phyloP scores from a whole-genome alignment of 2,329 filamentous ascomycete species.

The Penicillium brasilianum region DNA sequence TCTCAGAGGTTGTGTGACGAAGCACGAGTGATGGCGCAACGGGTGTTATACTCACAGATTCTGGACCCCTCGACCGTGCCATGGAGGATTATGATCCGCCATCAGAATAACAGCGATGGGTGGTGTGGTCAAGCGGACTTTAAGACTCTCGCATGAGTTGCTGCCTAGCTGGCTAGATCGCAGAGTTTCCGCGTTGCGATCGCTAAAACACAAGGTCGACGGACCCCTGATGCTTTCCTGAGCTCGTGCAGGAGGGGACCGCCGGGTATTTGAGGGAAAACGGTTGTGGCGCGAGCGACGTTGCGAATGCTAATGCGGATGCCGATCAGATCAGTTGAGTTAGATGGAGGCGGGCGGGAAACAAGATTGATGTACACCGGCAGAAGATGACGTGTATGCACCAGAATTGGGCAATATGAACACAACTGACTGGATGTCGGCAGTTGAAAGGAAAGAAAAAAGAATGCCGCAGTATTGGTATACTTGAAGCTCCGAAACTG shows the following conservation, averaged over 20 bases:
- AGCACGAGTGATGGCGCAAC: not conserved
- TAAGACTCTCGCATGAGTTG: constrained; percentile 25
- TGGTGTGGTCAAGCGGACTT: constrained; percentile 2
- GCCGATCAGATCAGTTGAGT: constrained; percentile 29
- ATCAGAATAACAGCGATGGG: constrained; percentile 24
- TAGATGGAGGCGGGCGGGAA: constrained; percentile 19
- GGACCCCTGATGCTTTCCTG: constrained; percentile 1
- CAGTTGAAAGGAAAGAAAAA: not conserved
- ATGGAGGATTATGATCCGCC: constrained; percentile 34
- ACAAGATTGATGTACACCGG: constrained; percentile 24
- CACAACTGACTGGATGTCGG: not conserved
- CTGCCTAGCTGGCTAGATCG: constrained; percentile 14
- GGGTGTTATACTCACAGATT: constrained; percentile 31
- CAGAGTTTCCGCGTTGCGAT: constrained; percentile 1
- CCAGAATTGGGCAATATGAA: not conserved
- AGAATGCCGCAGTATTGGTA: not conserved
- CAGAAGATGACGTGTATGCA: constrained; percentile 24
- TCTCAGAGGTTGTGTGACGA: constrained; percentile 22
- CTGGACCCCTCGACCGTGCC: constrained; percentile 31
- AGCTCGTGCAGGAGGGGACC: not conserved
- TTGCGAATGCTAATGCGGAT: constrained; percentile 15
- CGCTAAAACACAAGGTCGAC: not conserved
- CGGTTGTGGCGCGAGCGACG: constrained; percentile 27
- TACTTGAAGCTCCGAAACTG: not conserved
- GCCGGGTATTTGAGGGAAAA: constrained; percentile 16